Evolutionary conservation across 305 asterid species (phyloP).

Genomic region (Salvia sclarea): DNA sequence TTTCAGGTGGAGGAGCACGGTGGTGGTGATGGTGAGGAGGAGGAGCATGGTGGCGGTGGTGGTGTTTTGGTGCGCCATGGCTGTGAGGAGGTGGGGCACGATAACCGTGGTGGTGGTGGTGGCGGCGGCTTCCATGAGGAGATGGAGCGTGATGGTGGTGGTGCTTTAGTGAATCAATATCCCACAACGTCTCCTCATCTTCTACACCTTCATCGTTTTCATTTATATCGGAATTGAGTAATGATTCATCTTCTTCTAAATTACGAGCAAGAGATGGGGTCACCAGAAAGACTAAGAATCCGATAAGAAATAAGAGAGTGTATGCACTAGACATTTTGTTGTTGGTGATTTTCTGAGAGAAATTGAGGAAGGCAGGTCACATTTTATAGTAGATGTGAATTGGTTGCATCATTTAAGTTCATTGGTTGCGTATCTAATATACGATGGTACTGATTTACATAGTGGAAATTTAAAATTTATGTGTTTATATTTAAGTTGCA

Average conservation of each 20-base stretch:
- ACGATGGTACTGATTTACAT: no score
- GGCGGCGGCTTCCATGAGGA: no score
- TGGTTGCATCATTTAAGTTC: no score
- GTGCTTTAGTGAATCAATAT: not conserved
- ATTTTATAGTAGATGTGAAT: not conserved
- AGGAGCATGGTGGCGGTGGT: not conserved
- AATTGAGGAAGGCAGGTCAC: not conserved
- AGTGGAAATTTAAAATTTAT: no score
- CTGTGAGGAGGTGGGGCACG: not conserved
- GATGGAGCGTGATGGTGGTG: not conserved
- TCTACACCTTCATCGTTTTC: not conserved
- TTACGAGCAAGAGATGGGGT: not conserved
- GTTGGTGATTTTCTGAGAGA: not conserved
- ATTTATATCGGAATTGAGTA: not conserved
- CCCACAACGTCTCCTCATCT: not conserved
- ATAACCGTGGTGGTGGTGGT: not conserved
- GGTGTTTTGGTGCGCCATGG: not conserved
- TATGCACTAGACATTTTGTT: not conserved
- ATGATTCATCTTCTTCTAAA: not conserved
- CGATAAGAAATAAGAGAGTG: not conserved
- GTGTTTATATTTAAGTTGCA: no score
- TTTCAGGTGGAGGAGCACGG: not conserved
- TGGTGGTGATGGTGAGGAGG: not conserved
- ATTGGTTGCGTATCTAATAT: no score
- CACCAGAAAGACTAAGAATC: not conserved